Evolutionary conservation across 2,329 filamentous ascomycete species (phyloP).

Genomic region (Cercospora zeina): DNA sequence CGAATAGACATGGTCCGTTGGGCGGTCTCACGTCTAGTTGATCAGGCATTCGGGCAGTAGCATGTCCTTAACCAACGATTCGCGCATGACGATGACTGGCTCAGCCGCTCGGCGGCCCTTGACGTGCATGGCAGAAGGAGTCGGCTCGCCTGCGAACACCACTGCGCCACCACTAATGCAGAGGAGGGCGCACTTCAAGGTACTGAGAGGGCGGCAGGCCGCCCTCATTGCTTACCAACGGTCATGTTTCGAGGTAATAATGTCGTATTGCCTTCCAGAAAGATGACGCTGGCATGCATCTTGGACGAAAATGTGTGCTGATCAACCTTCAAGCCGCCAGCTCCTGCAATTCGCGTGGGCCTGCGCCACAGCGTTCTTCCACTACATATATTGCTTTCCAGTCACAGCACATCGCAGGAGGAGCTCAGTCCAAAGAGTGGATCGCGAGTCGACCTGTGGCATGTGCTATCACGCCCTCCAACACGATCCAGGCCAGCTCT

Average conservation of each 20-base stretch:
- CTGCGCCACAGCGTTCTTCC: not conserved
- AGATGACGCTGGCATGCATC: not conserved
- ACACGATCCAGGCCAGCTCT: not conserved
- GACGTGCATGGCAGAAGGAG: slow-evolving; percentile 3
- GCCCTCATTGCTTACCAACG: not conserved
- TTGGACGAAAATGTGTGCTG: not conserved
- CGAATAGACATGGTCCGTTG: slow-evolving; percentile 14
- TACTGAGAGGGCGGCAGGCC: not conserved
- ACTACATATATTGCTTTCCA: not conserved
- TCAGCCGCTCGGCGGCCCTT: slow-evolving; percentile 10
- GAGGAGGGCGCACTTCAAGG: not conserved
- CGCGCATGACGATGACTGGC: slow-evolving; percentile 5
- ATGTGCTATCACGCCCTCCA: not conserved
- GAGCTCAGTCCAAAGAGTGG: not conserved
- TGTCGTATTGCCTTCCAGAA: not conserved
- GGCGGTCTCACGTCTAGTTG: not conserved
- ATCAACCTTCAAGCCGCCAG: not conserved
- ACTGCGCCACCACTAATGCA: not conserved
- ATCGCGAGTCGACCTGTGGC: not conserved
- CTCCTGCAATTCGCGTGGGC: not conserved
- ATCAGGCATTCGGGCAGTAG: slow-evolving; percentile 10
- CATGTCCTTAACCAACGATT: slow-evolving; percentile 5
- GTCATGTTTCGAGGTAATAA: not conserved
- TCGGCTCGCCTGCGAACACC: slow-evolving; percentile 2
- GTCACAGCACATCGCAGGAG: not conserved